phyloP scores from a whole-genome alignment of 805 yeast genomes.

The Pichia gijzeniarum region DNA sequence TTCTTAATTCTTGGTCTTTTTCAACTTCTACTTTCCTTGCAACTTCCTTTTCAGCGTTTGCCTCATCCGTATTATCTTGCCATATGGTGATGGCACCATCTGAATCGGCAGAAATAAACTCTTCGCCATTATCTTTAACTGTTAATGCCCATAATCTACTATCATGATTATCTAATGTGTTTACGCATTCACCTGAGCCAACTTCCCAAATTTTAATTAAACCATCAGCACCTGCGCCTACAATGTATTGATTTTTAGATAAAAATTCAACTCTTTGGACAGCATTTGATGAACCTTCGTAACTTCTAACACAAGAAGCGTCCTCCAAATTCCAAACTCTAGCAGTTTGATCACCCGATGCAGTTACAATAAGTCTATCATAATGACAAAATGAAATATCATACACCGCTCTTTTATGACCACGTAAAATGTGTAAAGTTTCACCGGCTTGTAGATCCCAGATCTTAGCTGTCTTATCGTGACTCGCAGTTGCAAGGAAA shows the following conservation, averaged over 20 bases:
- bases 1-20: conserved; percentile 81
- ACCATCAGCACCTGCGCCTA: conserved; percentile 91
- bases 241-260: conserved; percentile 57
- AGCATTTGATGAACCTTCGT: conserved; percentile 92
- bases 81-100: conserved; percentile 88
- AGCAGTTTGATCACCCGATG: conserved; percentile 84
- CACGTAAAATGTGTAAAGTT: conserved; percentile 72
- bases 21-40: conserved; percentile 58
- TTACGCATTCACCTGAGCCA: conserved; percentile 64
- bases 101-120: conserved; percentile 84
- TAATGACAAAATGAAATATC: conserved; percentile 75
- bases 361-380: conserved; percentile 72
- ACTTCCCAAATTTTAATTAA: conserved; percentile 87
- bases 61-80: conserved; percentile 81
- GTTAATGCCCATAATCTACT: conserved; percentile 93
- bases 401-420: conserved; percentile 95
- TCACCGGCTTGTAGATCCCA: conserved; percentile 90
- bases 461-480: conserved; percentile 83
- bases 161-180: conserved; percentile 84
- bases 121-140: conserved; percentile 55
- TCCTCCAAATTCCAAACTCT: conserved; percentile 84
- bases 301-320: conserved; percentile 68
- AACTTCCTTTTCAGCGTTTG: conserved; percentile 47
- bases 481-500: conserved; percentile 86
- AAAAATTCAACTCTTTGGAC: conserved; percentile 77